These are phyloP conservation scores for Bremia lactucae DNA, from an alignment of 352 stramenopile genomes.

Conservation along the genomic window DNA sequence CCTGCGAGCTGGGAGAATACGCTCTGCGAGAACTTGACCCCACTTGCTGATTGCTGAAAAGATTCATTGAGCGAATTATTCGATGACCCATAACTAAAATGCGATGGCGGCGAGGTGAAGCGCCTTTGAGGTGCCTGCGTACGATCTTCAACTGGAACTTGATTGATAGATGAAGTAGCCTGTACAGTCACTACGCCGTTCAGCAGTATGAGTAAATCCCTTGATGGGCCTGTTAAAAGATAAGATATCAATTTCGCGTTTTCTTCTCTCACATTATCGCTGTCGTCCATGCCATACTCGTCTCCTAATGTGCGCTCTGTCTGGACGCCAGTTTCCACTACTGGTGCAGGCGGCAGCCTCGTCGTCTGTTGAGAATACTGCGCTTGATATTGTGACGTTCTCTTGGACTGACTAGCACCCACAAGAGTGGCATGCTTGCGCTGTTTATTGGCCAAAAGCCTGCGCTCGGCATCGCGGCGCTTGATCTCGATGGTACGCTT, in stretches of 20 bases:
- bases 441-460: slow-evolving; percentile 50
- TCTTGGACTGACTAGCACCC: slow-evolving; percentile 36
- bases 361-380: slow-evolving; percentile 9
- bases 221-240: slow-evolving; percentile 26
- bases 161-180: not conserved
- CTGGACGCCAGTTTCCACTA: slow-evolving; percentile 28
- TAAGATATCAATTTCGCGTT: slow-evolving; percentile 31
- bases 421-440: slow-evolving; percentile 47
- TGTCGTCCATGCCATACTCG: not conserved
- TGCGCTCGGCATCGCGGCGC: slow-evolving; percentile 50
- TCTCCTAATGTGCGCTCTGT: slow-evolving; percentile 13
- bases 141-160: slow-evolving; percentile 6
- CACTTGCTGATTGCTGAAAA: slow-evolving; percentile 13
- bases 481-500: slow-evolving; percentile 49
- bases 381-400: slow-evolving; percentile 14
- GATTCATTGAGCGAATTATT: slow-evolving; percentile 17
- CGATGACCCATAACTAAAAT: slow-evolving; percentile 14
- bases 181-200: slow-evolving; percentile 12
- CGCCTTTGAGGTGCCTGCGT: slow-evolving; percentile 9
- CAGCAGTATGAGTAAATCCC: slow-evolving; percentile 20
- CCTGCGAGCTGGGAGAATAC: slow-evolving; percentile 44
- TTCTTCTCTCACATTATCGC: slow-evolving; percentile 14
- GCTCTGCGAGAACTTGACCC: slow-evolving; percentile 34
- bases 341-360: slow-evolving; percentile 5
- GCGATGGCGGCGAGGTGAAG: slow-evolving; percentile 11